Evolutionary conservation across 805 yeast genomes (phyloP).

Genomic region (Candida silvatica): DNA sequence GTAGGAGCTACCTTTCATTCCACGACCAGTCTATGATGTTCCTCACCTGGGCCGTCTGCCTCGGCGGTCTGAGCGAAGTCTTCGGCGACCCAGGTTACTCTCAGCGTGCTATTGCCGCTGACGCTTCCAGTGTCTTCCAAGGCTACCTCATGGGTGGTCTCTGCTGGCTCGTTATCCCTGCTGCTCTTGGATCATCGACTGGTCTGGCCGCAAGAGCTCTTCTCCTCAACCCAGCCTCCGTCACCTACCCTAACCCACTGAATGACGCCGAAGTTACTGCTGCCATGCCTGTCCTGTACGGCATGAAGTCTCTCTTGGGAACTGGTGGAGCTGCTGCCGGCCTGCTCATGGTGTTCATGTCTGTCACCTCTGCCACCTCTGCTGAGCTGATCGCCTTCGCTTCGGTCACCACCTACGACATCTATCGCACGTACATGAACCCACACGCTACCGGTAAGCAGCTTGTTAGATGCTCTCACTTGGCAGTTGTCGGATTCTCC

Average conservation of each 20-base stretch:
- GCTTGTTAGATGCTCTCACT: conserved; percentile 62
- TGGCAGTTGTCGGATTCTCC: conserved; percentile 48
- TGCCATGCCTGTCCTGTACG: conserved; percentile 72
- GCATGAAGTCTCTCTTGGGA: conserved; percentile 81
- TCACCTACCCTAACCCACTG: conserved; percentile 66
- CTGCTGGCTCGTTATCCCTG: conserved; percentile 89
- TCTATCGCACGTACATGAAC: conserved; percentile 72
- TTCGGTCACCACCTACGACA: conserved; percentile 77
- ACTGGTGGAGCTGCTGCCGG: conserved; percentile 84
- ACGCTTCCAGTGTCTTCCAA: conserved; percentile 77
- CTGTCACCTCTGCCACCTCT: conserved; percentile 87
- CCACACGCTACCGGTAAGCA: conserved; percentile 71
- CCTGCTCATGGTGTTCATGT: conserved; percentile 76
- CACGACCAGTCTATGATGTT: conserved; percentile 17
- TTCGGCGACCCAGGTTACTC: conserved; percentile 83
- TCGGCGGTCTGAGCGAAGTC: conserved; percentile 70
- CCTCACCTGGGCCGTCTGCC: conserved; percentile 72
- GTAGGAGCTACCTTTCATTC: conserved; percentile 23
- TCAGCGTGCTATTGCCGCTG: conserved; percentile 74
- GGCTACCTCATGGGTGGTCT: conserved; percentile 86
- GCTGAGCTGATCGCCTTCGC: conserved; percentile 88
- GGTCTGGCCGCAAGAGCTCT: conserved; percentile 78
- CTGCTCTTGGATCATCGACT: conserved; percentile 73
- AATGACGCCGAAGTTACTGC: conserved; percentile 62
- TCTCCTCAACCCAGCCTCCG: conserved; percentile 64